Base-by-base conservation (phyloP, 2,329 filamentous ascomycete species). In the Xylariales sp. region DNA sequence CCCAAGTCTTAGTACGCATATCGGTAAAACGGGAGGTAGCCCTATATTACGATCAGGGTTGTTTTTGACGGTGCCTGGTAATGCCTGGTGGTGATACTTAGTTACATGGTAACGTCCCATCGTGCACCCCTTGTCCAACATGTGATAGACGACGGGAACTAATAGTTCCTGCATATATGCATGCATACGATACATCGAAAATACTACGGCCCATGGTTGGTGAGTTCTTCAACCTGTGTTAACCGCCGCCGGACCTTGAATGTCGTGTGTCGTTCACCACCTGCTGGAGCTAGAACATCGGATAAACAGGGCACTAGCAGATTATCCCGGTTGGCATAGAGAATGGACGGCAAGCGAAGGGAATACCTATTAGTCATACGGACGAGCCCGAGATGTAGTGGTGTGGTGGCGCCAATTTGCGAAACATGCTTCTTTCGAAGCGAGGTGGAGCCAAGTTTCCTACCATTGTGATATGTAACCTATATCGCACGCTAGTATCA, bases 121-220 rank as follows among this genome's bases (percentile, higher is more conserved):
- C n/a, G 41, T 61, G 36, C 14, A 62, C 14, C 30, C 61, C 62
- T 48, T 34, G 43, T 53, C 41, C 53, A 60, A 64, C 69, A 71
- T 71, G 71, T 71, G 71, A 71, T 62, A 52, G 56, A 49, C 45
- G 60, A 61, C 23, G 52, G 28, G 39, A 39, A 55, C 52, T 41
- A 53, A 14, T 49, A 58, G 71, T 72, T 70, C 69, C 67, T 71
- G 71, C 69, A 72, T 64, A 58, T 65, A 43, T 62, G 69, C 46
- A 41, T 43, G 28, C 6, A 50, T 54, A 60, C 56, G 10, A 41
- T 41, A 12, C 3, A 50, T 36, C 46, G 23, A 60, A 36, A 57
- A 46, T 49, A 62, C n/a, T 39, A 30, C 14, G 12, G 49, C 46
- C 39, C 34, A 57, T 60, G 62, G 69, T 71, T 70, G 69, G 71